Evolutionary conservation across 1,139 yeast species (phyloP).

Genomic region (Debaryomycetaceae sp.): DNA sequence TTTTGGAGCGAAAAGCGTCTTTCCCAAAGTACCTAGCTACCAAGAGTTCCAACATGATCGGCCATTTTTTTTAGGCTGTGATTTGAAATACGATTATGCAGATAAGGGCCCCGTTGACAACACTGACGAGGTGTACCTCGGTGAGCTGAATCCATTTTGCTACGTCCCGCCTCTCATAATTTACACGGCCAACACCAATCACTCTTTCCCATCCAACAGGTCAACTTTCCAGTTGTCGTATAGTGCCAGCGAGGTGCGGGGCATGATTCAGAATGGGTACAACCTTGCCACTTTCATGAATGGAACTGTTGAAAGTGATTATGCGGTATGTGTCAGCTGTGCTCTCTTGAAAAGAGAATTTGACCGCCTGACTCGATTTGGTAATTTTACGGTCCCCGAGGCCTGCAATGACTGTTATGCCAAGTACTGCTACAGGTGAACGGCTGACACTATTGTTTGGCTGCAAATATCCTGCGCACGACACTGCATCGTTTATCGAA

Average conservation of each 20-base stretch:
- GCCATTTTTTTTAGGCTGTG: conserved; percentile 59
- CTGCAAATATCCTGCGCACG: no score
- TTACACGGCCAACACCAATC: conserved; percentile 44
- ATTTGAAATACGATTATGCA: conserved; percentile 31
- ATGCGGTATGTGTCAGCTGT: conserved; percentile 54
- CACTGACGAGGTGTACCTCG: neutral
- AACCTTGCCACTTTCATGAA: conserved; percentile 45
- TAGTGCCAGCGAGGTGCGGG: conserved; percentile 32
- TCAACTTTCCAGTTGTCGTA: conserved; percentile 60
- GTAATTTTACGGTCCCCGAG: conserved; percentile 6
- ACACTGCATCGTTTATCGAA: no score
- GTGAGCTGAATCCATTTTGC: no score
- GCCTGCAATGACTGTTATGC: conserved; percentile 11
- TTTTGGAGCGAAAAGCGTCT: conserved; percentile 14
- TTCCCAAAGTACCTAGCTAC: conserved; percentile 37
- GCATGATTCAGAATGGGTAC: conserved; percentile 50
- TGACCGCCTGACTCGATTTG: conserved; percentile 28
- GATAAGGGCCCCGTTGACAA: neutral
- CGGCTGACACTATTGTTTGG: conserved; percentile 3
- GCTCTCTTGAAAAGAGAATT: conserved; percentile 52
- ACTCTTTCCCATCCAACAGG: conserved; percentile 44
- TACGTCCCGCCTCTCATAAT: conserved; percentile 51
- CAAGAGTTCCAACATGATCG: conserved; percentile 28
- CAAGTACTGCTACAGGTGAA: conserved; percentile 10
- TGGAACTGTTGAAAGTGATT: conserved; percentile 31